Conservation (phyloP, 805 yeast species). For the Wickerhamomyces subpelliculosus region DNA sequence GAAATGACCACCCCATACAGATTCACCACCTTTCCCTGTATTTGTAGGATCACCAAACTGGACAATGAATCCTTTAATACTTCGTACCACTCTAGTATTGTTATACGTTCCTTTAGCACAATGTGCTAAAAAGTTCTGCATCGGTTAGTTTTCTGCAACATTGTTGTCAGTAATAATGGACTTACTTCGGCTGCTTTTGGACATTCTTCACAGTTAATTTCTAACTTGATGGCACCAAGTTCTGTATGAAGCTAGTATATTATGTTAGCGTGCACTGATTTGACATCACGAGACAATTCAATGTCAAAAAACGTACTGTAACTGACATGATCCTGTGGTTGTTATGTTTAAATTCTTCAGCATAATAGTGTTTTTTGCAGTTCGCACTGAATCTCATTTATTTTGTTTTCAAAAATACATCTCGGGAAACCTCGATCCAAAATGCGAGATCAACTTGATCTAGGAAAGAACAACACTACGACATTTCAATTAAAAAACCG, state of each 20-base stretch:
- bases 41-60: conserved; percentile 85
- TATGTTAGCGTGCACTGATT: neutral
- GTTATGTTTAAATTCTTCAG: neutral
- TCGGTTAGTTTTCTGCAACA: neutral
- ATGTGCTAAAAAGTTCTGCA: conserved; percentile 35
- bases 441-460: too few species aligned
- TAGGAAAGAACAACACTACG: too few species aligned
- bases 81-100: conserved; percentile 61
- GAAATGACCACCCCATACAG: conserved; percentile 72
- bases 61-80: conserved; percentile 64
- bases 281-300: too few species aligned
- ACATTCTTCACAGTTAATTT: conserved; percentile 29
- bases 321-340: conserved; percentile 17
- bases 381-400: too few species aligned
- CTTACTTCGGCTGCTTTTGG: conserved; percentile 33
- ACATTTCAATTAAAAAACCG: too few species aligned
- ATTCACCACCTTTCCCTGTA: conserved; percentile 75
- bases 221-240: conserved; percentile 31
- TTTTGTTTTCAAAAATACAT: too few species aligned
- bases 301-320: conserved; percentile 8
- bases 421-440: too few species aligned
- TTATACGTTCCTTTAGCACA: conserved; percentile 37
- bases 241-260: conserved; percentile 28
- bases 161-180: neutral
- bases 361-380: too few species aligned